Conservation (phyloP, 2,329 filamentous ascomycete genomes). For the Lizonia empirigonia region DNA sequence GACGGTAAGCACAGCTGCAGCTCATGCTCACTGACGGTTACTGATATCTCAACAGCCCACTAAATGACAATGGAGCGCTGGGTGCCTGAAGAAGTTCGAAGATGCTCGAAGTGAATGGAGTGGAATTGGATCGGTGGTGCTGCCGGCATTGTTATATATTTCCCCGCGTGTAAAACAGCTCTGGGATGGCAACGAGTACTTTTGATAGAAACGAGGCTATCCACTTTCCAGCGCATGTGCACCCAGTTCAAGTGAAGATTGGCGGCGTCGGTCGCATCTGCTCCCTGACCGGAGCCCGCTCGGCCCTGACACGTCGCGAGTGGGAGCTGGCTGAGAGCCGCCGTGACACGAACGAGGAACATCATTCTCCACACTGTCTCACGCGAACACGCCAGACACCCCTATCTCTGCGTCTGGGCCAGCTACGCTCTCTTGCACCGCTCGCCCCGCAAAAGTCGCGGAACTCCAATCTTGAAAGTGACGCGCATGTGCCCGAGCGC, state of each 20-base stretch:
- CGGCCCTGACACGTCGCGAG: constrained; percentile 2
- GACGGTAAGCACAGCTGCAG: constrained; percentile 70
- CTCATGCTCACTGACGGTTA: not conserved
- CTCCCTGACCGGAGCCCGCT: constrained; percentile 7
- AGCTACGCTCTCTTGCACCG: constrained; percentile 16
- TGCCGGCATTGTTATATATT: constrained; percentile 47
- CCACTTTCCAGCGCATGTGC: constrained; percentile 27
- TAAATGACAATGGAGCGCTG: constrained; percentile 28
- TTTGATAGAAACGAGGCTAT: constrained; percentile 45
- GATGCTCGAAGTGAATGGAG: constrained; percentile 24
- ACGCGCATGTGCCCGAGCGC: constrained; percentile 43
- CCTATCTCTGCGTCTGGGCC: constrained; percentile 24
- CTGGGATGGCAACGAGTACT: constrained; percentile 44
- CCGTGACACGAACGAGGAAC: constrained; percentile 32
- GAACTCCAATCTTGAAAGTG: constrained; percentile 14
- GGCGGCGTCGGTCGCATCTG: constrained; percentile 5
- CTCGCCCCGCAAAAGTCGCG: constrained; percentile 20
- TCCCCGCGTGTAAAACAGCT: constrained; percentile 48
- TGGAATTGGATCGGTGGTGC: constrained; percentile 39
- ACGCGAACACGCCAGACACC: constrained; percentile 12
- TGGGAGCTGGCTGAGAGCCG: constrained; percentile 1
- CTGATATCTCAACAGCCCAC: constrained; percentile 43
- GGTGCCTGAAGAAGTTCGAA: constrained; percentile 25
- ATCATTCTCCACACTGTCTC: constrained; percentile 14
- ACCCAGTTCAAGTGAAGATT: not conserved